Evolutionary conservation across 2,329 filamentous ascomycete genomes (phyloP).

Genomic region (Nemania sp.): DNA sequence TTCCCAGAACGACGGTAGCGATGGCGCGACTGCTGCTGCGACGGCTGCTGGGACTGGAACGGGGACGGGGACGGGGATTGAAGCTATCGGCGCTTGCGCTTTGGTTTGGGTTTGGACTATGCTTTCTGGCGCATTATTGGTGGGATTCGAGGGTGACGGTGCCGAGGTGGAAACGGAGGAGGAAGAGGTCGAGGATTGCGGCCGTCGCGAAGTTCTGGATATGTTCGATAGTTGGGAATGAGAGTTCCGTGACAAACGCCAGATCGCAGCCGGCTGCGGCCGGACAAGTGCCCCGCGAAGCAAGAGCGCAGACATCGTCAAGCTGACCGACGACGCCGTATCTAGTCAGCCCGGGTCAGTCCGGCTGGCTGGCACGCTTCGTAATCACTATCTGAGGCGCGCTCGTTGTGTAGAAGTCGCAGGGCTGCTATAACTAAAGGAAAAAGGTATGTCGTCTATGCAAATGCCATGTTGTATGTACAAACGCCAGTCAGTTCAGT

Average conservation of each 20-base stretch:
- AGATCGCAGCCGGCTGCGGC: slow-evolving; percentile 17
- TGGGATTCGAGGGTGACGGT: neutral
- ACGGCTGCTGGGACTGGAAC: too few relatives aligned
- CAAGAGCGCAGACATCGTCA: slow-evolving; percentile 17
- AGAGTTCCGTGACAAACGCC: slow-evolving; percentile 18
- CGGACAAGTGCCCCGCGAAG: slow-evolving; percentile 28
- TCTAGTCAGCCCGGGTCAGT: too few relatives aligned
- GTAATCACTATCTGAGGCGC: too few relatives aligned
- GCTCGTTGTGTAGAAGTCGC: too few relatives aligned
- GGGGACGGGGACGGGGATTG: slow-evolving; percentile 46
- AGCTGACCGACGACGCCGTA: too few relatives aligned
- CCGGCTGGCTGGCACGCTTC: too few relatives aligned
- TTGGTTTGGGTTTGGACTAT: slow-evolving; percentile 7
- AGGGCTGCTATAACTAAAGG: too few relatives aligned
- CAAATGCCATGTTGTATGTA: too few relatives aligned
- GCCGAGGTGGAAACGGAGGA: neutral
- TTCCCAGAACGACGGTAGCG: slow-evolving; percentile 54
- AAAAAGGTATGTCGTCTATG: too few relatives aligned
- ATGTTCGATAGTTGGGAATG: slow-evolving; percentile 23
- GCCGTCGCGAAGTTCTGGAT: slow-evolving; percentile 21
- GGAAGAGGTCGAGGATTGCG: slow-evolving; percentile 26
- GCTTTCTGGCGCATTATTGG: slow-evolving; percentile 1
- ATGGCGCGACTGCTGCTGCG: too few relatives aligned
- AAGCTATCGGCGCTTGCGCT: slow-evolving; percentile 27
- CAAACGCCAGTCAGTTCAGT: too few relatives aligned